A percentile compares a stretch with the other conserved stretches of the same genome.
These are phyloP conservation scores for Plasmopara muralis DNA, from an alignment of 352 stramenopile genomes.

Conservation along the genomic window DNA sequence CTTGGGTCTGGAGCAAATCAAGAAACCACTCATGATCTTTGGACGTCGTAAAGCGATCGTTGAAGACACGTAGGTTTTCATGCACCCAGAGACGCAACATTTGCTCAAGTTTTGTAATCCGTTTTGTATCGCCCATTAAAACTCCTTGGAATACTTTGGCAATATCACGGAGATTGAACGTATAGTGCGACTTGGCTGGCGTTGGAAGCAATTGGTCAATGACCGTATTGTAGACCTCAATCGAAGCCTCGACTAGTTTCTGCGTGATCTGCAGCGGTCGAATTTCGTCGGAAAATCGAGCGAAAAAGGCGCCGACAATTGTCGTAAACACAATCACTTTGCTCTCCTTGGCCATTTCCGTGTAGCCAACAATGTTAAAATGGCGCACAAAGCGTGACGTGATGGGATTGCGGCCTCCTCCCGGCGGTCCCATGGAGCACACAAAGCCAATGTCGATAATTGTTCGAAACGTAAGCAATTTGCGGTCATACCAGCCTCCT, in stretches of 20 bases:
- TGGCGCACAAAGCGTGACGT: slow-evolving; percentile 72
- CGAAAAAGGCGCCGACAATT: slow-evolving; percentile 69
- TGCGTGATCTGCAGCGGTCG: slow-evolving; percentile 40
- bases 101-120: slow-evolving; percentile 62
- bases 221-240: slow-evolving; percentile 82
- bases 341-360: slow-evolving; percentile 76
- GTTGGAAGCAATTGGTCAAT: slow-evolving; percentile 75
- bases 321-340: slow-evolving; percentile 81
- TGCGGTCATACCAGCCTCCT: slow-evolving; percentile 92
- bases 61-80: slow-evolving; percentile 83
- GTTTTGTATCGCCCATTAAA: slow-evolving; percentile 74
- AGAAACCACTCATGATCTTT: slow-evolving; percentile 79
- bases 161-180: slow-evolving; percentile 85
- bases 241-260: slow-evolving; percentile 63
- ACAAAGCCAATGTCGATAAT: slow-evolving; percentile 89
- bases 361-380: slow-evolving; percentile 85
- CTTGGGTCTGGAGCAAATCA: slow-evolving; percentile 53
- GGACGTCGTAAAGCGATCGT: slow-evolving; percentile 75
- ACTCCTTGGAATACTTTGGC: slow-evolving; percentile 85
- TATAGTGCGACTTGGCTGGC: slow-evolving; percentile 82
- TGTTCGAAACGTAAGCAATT: slow-evolving; percentile 85
- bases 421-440: slow-evolving; percentile 76
- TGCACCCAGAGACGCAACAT: slow-evolving; percentile 75
- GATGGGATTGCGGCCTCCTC: slow-evolving; percentile 73
- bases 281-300: slow-evolving; percentile 65